Evolutionary conservation across 441 rosid species (phyloP).

Genomic region (Populus hybrid): DNA sequence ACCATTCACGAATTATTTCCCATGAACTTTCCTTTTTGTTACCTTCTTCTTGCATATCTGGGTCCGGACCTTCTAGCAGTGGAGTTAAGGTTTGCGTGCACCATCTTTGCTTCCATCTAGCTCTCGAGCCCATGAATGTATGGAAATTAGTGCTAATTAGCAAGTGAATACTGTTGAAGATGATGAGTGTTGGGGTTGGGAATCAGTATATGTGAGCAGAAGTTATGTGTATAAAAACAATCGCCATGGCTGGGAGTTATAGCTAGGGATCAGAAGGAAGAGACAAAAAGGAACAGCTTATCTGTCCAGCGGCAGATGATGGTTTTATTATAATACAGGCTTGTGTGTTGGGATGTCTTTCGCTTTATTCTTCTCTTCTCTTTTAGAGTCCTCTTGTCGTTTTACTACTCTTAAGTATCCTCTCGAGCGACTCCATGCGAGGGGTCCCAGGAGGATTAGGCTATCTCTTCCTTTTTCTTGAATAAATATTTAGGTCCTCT

Average conservation of each 20-base stretch:
- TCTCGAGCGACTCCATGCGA: slow-evolving; percentile 15
- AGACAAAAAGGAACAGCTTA: slow-evolving; percentile 55
- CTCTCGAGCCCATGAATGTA: slow-evolving; percentile 34
- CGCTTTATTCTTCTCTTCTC: slow-evolving; percentile 36
- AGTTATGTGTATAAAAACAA: not conserved
- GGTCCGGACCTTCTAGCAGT: slow-evolving; percentile 90
- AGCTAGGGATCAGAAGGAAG: slow-evolving; percentile 15
- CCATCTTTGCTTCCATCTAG: slow-evolving; percentile 65
- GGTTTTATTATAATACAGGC: slow-evolving; percentile 19
- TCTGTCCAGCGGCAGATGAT: slow-evolving; percentile 53
- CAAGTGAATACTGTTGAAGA: not conserved
- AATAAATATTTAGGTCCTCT: not conserved
- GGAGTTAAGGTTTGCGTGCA: slow-evolving; percentile 75
- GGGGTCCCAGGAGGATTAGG: slow-evolving; percentile 12
- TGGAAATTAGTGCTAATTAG: not conserved
- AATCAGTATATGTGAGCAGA: too few species aligned
- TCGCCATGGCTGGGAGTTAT: not conserved
- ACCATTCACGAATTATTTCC: slow-evolving; percentile 91
- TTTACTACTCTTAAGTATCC: not conserved
- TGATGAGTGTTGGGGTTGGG: not conserved
- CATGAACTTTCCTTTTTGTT: slow-evolving; percentile 74
- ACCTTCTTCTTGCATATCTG: slow-evolving; percentile 74
- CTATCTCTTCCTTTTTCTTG: not conserved
- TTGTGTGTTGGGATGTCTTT: slow-evolving; percentile 42
- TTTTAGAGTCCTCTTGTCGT: slow-evolving; percentile 33